A percentile compares a stretch with the other conserved stretches of the same genome.
These are phyloP conservation scores for Heliamphora exappendiculata DNA, from an alignment of 148 eudicot genomes.

Conservation along the genomic window DNA sequence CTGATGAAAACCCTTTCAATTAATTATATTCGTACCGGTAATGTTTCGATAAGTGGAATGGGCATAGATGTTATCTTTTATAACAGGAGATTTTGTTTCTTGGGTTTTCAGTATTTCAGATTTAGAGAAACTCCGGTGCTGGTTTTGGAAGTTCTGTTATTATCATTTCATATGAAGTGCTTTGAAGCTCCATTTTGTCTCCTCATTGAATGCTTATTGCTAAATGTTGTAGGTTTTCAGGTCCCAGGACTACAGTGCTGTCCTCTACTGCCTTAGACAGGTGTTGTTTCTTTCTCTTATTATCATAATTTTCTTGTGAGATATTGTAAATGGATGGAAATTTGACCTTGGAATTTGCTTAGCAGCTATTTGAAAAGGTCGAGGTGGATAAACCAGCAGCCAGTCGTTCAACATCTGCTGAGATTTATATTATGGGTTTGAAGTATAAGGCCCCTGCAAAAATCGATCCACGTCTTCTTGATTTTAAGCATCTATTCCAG, in stretches of 20 bases:
- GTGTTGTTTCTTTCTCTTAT: constrained; percentile 24
- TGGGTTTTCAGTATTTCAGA: neutral
- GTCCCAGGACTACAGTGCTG: constrained; percentile 93
- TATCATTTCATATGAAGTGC: neutral
- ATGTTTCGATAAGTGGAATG: neutral
- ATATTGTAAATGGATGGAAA: neutral
- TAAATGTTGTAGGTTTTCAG: constrained; percentile 60
- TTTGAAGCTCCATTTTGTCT: neutral
- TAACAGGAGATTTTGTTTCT: neutral
- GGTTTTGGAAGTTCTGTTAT: neutral
- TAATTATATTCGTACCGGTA: too few species aligned
- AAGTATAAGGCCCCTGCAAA: constrained; percentile 94
- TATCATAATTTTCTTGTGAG: neutral
- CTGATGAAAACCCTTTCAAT: too few species aligned
- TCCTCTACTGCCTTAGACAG: constrained; percentile 90
- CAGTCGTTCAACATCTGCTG: constrained; percentile 94
- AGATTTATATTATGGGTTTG: constrained; percentile 65
- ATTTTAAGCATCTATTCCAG: constrained; percentile 74
- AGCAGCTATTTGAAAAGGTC: constrained; percentile 87
- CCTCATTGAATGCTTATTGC: neutral
- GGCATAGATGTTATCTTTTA: neutral
- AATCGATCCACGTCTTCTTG: constrained; percentile 92
- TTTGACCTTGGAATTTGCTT: constrained; percentile 13
- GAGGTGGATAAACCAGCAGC: constrained; percentile 90
- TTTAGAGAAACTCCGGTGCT: neutral